A percentile compares a stretch with the other conserved stretches of the same genome.
Evolutionary conservation across 2,329 filamentous ascomycete genomes (phyloP).

Genomic region (Didymella exigua): DNA sequence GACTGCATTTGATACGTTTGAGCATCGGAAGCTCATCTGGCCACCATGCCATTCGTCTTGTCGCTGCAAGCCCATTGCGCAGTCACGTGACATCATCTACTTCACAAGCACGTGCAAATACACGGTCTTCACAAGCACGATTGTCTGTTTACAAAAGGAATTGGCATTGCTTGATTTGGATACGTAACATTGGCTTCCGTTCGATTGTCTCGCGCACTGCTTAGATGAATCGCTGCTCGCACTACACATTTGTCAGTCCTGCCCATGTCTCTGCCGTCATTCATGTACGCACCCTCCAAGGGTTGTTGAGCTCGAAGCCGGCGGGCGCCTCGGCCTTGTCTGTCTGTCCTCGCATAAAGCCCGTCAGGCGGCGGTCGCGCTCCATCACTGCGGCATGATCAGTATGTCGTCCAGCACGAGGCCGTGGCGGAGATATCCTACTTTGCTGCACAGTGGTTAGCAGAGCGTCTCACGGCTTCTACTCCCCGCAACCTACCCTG

Average conservation of each 20-base stretch:
- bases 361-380: constrained; percentile 67
- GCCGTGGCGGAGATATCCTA: constrained; percentile 49
- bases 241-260: constrained; percentile 39
- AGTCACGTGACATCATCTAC: no score
- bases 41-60: no score
- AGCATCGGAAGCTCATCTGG: no score
- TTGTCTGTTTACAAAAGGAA: constrained; percentile 25
- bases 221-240: constrained; percentile 48
- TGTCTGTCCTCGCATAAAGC: constrained; percentile 65
- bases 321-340: constrained; percentile 63
- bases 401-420: constrained; percentile 41
- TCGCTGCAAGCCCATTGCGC: no score
- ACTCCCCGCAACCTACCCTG: constrained; percentile 55
- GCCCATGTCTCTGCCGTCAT: not conserved
- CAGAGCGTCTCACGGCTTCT: constrained; percentile 21
- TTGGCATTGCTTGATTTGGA: constrained; percentile 21
- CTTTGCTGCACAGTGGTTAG: constrained; percentile 60
- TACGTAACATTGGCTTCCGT: constrained; percentile 21
- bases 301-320: constrained; percentile 70
- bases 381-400: constrained; percentile 64
- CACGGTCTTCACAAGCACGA: constrained; percentile 40
- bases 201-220: constrained; percentile 15
- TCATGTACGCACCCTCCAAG: constrained; percentile 64
- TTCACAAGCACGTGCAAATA: constrained; percentile 43
- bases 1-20: no score